Conservation (phyloP, 2,329 filamentous ascomycete species). For the Diaporthe australafricana region DNA sequence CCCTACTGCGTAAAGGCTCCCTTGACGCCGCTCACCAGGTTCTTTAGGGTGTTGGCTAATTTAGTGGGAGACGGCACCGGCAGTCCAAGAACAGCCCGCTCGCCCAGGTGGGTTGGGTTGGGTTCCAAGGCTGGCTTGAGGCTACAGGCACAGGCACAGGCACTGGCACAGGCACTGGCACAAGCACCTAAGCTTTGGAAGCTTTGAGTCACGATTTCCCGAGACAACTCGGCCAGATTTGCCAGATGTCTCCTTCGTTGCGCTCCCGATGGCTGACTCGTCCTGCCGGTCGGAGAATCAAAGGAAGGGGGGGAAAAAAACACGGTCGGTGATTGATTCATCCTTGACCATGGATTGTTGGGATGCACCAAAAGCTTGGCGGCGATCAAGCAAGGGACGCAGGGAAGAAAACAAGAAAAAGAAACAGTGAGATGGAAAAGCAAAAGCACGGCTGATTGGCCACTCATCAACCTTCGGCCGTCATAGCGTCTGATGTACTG, state of each 20-base stretch:
- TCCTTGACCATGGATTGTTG: neutral
- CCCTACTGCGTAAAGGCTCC: constrained; percentile 41
- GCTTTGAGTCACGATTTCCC: constrained; percentile 8
- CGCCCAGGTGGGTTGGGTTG: constrained; percentile 26
- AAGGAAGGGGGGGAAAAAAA: neutral
- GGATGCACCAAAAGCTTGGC: constrained; percentile 13
- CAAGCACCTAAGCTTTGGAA: constrained; percentile 17
- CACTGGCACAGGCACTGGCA: too few relatives aligned
- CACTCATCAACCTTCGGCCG: neutral
- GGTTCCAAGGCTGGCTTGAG: constrained; percentile 1
- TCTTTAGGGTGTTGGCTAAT: constrained; percentile 37
- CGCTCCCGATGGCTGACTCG: neutral
- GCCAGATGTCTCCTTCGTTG: neutral
- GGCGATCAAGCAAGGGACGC: constrained; percentile 9
- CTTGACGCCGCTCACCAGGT: constrained; percentile 36
- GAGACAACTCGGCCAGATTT: neutral
- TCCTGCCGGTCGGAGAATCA: neutral
- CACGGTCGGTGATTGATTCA: neutral
- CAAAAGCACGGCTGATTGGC: neutral
- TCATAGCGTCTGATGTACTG: neutral
- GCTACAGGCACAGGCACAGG: too few relatives aligned
- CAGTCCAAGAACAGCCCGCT: constrained; percentile 35
- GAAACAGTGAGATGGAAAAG: neutral
- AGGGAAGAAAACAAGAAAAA: neutral
- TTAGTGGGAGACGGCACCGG: constrained; percentile 37